Conservation (phyloP, 305 asterid genomes). For the Fraxinus dipetala region DNA sequence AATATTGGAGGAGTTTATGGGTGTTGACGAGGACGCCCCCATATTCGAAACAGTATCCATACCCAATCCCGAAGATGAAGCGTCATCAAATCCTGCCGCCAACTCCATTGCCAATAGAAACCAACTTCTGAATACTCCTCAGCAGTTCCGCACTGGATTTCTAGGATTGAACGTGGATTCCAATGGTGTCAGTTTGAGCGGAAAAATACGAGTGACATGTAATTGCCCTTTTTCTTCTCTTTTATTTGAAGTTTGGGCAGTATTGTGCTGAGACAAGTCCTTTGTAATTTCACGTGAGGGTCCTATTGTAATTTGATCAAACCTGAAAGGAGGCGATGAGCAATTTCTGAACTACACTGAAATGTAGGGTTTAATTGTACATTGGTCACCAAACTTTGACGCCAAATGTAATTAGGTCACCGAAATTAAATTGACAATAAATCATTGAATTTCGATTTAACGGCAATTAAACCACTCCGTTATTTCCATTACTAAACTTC, state of each 20-base stretch:
- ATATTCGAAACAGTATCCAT: slow-evolving; percentile 7
- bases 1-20: slow-evolving; percentile 74
- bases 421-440: background rate
- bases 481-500: too few relatives aligned
- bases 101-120: slow-evolving; percentile 18
- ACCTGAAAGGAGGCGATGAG: background rate
- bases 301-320: background rate
- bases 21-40: slow-evolving; percentile 45
- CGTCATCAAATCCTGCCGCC: slow-evolving; percentile 30
- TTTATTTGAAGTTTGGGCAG: background rate
- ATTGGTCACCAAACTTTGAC: background rate
- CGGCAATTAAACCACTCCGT: background rate
- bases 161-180: background rate
- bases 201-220: background rate
- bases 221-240: background rate
- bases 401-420: background rate
- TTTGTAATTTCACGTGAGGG: background rate
- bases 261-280: background rate
- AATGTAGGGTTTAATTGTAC: background rate
- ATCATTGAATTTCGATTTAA: background rate
- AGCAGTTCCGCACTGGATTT: background rate
- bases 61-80: slow-evolving; percentile 34
- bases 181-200: background rate
- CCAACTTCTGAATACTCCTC: background rate
- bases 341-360: background rate